phyloP scores from a whole-genome alignment of 176 grass and related monocot species.

The Thinopyrum elongatum region DNA sequence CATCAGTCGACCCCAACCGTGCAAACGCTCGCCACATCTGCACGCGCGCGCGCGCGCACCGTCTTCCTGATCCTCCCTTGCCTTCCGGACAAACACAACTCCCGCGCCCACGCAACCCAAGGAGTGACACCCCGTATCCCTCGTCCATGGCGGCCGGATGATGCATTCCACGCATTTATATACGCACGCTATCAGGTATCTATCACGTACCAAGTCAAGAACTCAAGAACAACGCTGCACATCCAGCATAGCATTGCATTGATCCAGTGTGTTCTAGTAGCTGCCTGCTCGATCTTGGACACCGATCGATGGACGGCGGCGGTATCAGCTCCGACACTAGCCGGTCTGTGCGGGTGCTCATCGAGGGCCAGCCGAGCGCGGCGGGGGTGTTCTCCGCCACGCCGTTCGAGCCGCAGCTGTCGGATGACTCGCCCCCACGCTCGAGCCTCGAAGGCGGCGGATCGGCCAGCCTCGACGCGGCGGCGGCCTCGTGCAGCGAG shows the following conservation, averaged over 20 bases:
- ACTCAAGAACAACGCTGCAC: neutral
- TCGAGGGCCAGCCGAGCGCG: constrained; percentile 41
- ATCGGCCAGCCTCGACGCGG: neutral
- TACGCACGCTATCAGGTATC: neutral
- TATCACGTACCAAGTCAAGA: neutral
- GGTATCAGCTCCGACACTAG: neutral
- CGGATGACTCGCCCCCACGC: constrained; percentile 34
- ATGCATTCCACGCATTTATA: neutral
- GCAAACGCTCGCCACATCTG: neutral
- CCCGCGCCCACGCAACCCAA: constrained; percentile 38
- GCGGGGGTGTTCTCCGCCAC: constrained; percentile 6
- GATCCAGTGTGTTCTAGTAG: neutral
- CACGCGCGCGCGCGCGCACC: neutral
- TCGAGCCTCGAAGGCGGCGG: constrained; percentile 2
- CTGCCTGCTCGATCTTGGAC: neutral
- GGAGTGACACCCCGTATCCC: neutral
- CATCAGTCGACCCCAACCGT: neutral
- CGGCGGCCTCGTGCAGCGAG: neutral
- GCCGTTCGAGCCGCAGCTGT: constrained; percentile 66
- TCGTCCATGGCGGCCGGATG: constrained; percentile 22
- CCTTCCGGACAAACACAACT: constrained; percentile 57
- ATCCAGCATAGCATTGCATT: neutral
- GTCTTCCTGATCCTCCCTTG: constrained; percentile 23
- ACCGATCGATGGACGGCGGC: neutral
- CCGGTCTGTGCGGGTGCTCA: constrained; percentile 35